Evolutionary conservation across 306 rosid genomes (phyloP), one percentile per base, ranked within the genome.

Genomic region (Albizia julibrissin): DNA sequence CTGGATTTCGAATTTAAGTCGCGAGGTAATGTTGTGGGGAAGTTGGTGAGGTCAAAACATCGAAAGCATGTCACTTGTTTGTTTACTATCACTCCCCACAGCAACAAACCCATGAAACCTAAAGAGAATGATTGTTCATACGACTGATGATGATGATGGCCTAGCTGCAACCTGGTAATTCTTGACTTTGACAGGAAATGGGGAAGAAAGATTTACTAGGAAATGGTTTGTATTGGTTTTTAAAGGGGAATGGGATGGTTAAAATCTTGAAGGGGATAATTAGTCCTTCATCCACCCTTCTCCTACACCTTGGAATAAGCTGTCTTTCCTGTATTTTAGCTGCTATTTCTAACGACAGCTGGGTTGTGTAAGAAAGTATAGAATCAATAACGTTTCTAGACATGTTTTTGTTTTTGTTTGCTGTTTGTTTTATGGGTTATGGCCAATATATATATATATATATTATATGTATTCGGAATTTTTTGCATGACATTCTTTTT

Each of bases 31-130:
- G 91, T 91, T 52, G 91, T 91, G 24, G 94, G 97, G 80, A 86
- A 87, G 92, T 75, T 95, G 85, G 98, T 93, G 76, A 91, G 72
- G 65, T 83, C 95, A 27, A 91, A 73, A 76, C 95, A 93, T 74
- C 75, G 68, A 27, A 84, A 70, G 54, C 93, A 5, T 44, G 71
- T 90, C 7, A 80, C 91, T 33, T 91, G 97, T 71, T 86, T 90
- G 12, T 71, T 91, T 29, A 79, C 54, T 44, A 24, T 93, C 42
- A 84, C 86, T 82, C 80, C 92, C 10, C 89, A 59, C 39, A 87
- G 62, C 74, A 85, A 76, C 71, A 82, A 85, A 78, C 88, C 92
- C 50, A 82, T 90, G 84, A 90, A 85, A 81, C 83, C 89, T 29
- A 84, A 89, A 77, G 82, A 85, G 21, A 84, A 85, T 80, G 82